Percentiles rank a stretch among this genome's conserved stretches.
These are phyloP conservation scores for Halteria grandinella DNA, from an alignment of 73 alveolate species.

Conservation along the genomic window DNA sequence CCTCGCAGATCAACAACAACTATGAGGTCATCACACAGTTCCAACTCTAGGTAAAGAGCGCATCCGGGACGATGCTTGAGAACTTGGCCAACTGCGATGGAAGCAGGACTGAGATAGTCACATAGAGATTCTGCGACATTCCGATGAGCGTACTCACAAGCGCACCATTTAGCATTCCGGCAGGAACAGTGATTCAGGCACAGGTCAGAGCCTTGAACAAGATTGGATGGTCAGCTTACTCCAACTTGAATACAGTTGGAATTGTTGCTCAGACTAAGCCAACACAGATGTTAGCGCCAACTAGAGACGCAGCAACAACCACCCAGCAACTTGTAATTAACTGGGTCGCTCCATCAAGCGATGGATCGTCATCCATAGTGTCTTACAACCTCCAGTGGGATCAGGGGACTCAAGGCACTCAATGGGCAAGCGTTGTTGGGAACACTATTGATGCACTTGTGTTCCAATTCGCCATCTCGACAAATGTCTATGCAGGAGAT, in stretches of 20 bases:
- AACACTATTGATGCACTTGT: background rate
- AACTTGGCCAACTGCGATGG: constrained; percentile 31
- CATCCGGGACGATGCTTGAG: constrained; percentile 37
- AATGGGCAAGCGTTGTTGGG: constrained; percentile 42
- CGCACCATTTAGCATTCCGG: constrained; percentile 18
- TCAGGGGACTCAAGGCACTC: constrained; percentile 21
- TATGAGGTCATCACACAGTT: constrained; percentile 19
- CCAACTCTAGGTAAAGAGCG: constrained; percentile 5
- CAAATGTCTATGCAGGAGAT: constrained; percentile 11
- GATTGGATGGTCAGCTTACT: constrained; percentile 42
- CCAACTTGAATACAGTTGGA: constrained; percentile 33
- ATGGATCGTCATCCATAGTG: constrained; percentile 17
- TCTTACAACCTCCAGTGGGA: constrained; percentile 47
- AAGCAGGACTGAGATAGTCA: background rate
- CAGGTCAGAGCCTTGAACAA: constrained; percentile 49
- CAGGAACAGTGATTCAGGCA: constrained; percentile 41
- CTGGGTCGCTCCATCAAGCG: constrained; percentile 3
- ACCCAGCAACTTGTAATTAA: background rate
- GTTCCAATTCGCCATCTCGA: constrained; percentile 5
- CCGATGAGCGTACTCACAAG: constrained; percentile 35
- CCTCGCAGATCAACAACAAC: constrained; percentile 14
- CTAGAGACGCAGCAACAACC: constrained; percentile 22
- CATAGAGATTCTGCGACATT: constrained; percentile 36
- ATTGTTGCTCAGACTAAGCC: constrained; percentile 38
- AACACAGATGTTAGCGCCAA: constrained; percentile 9